Evolutionary conservation across 768 basidiomycete species (phyloP), one percentile per base, ranked within the genome.

Genomic region (Pholiota microspora): DNA sequence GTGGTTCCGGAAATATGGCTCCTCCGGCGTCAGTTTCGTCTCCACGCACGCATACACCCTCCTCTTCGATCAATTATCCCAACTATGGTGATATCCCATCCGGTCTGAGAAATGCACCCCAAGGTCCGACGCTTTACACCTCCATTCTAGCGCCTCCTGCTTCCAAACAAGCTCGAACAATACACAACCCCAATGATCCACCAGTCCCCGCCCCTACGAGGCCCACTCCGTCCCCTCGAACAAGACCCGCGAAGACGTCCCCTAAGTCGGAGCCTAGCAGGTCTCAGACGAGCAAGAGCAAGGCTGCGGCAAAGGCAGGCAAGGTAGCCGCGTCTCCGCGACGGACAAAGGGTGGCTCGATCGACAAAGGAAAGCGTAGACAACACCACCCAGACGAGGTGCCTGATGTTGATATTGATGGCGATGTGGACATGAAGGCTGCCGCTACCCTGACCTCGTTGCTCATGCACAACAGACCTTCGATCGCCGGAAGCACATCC

Each of bases 141-240:
- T 85, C 89, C 58, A 83, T 92, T 51, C 79, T 92, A 55, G 86
- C 88, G 27, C 86, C 84, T 25, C 87, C 89, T n/a, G 82, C 88
- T 10, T 69, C 81, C 24, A 88, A 89, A 70, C 85, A 84, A 59
- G 88, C 87, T 46, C 78, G 89, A 47, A 92, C 89, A n/a, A 83
- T 91, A 54, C 84, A 86, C 61, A 90, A 90, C 65, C 82, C 83
- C 9, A 71, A 70, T 46, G 88, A 88, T 63, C 88, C 88, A 27
- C 89, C 86, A 15, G 69, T 86, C 9, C 73, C 82, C 29, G 77
- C 84, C 27, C 76, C 84, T 34, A 63, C 71, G 50, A 76, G 67
- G 66, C 81, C 71, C 61, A 51, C 73, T 60, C 69, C 74, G 46
- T 80, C 78, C 36, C 79, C 78, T 15, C 72, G 74, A 59, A 55